Percentiles rank a stretch among this genome's conserved stretches.
Conservation (phyloP, 2,329 filamentous ascomycete species). For the Fusarium continuum region DNA sequence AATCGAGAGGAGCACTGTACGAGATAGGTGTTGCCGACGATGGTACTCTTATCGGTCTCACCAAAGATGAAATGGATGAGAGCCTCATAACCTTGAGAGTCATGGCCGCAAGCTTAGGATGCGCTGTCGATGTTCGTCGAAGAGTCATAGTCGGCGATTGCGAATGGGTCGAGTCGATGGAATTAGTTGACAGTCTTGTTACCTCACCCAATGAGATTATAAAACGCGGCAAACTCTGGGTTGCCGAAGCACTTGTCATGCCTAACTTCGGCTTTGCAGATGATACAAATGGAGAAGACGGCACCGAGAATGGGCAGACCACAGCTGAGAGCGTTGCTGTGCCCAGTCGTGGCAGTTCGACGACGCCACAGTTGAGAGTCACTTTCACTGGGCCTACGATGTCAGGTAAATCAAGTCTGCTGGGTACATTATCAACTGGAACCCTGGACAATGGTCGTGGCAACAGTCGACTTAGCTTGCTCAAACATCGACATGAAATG, state of each 20-base stretch:
- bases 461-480: constrained; percentile 84
- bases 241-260: constrained; percentile 88
- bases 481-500: constrained; percentile 95
- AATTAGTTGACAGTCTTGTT: constrained; percentile 44
- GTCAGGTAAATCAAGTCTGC: constrained; percentile 89
- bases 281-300: neutral
- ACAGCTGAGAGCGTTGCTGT: constrained; percentile 27
- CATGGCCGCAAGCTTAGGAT: constrained; percentile 94
- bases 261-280: constrained; percentile 66
- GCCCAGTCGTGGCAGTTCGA: constrained; percentile 58
- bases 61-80: constrained; percentile 90
- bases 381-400: constrained; percentile 90
- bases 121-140: constrained; percentile 81
- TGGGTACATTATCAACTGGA: constrained; percentile 89
- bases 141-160: constrained; percentile 87
- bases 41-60: constrained; percentile 87
- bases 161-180: constrained; percentile 69
- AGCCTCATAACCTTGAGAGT: constrained; percentile 84
- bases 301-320: neutral
- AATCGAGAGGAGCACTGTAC: constrained; percentile 91
- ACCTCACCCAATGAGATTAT: constrained; percentile 32
- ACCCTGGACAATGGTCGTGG: constrained; percentile 91
- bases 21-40: constrained; percentile 97
- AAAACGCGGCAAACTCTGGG: constrained; percentile 72
- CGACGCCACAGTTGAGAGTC: constrained; percentile 80